Percentiles rank a stretch among this genome's conserved stretches.
These are phyloP conservation scores for Gossypium aridum DNA, from an alignment of 441 rosid species.

Conservation along the genomic window DNA sequence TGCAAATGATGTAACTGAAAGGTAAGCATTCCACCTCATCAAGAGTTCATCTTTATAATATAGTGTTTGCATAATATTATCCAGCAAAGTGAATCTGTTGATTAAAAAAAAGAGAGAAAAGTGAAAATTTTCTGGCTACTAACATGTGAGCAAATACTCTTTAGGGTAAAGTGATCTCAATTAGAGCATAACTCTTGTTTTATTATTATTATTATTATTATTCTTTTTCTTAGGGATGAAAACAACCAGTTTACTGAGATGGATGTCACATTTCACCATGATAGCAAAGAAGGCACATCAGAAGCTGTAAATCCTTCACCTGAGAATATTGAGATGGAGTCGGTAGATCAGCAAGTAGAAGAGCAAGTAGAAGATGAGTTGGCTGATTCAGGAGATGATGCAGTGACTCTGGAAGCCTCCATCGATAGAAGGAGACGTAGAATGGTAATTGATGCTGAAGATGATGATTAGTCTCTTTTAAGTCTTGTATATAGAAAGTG, in stretches of 20 bases:
- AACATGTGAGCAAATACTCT: not conserved
- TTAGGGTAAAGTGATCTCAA: not conserved
- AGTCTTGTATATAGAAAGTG: not conserved
- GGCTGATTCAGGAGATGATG: constrained; percentile 41
- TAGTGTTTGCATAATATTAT: not conserved
- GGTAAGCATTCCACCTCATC: constrained; percentile 23
- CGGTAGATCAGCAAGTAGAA: constrained; percentile 26
- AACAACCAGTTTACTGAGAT: constrained; percentile 13
- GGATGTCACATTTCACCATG: constrained; percentile 19
- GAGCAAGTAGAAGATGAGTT: constrained; percentile 41
- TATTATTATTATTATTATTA: not conserved
- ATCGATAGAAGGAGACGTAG: constrained; percentile 53
- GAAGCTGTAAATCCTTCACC: constrained; percentile 29
- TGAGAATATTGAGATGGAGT: constrained; percentile 18
- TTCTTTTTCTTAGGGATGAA: constrained; percentile 21
- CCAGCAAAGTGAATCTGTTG: not conserved
- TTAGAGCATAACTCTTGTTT: not conserved
- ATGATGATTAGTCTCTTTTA: constrained; percentile 29
- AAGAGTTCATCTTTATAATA: not conserved
- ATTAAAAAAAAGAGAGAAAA: not conserved
- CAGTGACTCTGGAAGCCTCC: constrained; percentile 22
- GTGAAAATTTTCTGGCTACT: not conserved
- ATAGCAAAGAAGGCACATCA: constrained; percentile 16
- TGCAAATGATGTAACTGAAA: constrained; percentile 29
- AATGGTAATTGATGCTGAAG: constrained; percentile 60